A percentile compares a stretch with the other conserved stretches of the same genome.
phyloP scores from a whole-genome alignment of 2,329 filamentous ascomycete species.

The Zasmidium citrigriseum region DNA sequence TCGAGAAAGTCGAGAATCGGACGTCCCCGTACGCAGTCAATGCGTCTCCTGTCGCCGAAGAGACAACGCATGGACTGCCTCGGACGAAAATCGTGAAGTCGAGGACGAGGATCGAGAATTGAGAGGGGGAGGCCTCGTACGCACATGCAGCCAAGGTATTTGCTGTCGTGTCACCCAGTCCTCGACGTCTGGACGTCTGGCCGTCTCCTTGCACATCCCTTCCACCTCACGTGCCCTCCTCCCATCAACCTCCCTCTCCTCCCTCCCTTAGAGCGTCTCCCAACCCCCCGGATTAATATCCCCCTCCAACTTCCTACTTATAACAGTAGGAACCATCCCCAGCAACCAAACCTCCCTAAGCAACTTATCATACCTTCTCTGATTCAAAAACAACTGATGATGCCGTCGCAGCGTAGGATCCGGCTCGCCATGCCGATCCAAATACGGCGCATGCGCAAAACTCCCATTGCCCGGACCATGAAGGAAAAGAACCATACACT shows the following conservation, averaged over 20 bases:
- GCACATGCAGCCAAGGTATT: no score
- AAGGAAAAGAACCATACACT: slow-evolving; percentile 87
- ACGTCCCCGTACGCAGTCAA: no score
- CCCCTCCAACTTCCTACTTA: slow-evolving; percentile 85
- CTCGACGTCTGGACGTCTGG: no score
- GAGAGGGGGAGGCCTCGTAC: no score
- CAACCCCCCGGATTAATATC: slow-evolving; percentile 97
- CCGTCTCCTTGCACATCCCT: neutral
- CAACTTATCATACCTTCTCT: slow-evolving; percentile 88
- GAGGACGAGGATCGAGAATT: no score
- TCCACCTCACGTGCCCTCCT: neutral
- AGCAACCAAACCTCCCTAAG: slow-evolving; percentile 83
- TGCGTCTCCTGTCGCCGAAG: no score
- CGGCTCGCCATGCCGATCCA: slow-evolving; percentile 93
- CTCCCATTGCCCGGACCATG: slow-evolving; percentile 75
- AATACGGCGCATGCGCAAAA: slow-evolving; percentile 85
- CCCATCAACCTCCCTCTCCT: neutral
- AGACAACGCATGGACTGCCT: no score
- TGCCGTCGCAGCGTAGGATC: slow-evolving; percentile 85
- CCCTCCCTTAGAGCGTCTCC: slow-evolving; percentile 65
- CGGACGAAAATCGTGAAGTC: no score
- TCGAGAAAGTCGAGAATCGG: no score
- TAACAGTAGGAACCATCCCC: slow-evolving; percentile 84
- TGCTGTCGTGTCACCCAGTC: no score
- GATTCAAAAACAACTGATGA: slow-evolving; percentile 87